Base-by-base conservation (phyloP, 352 stramenopile species). In the Phytophthora pluvialis region DNA sequence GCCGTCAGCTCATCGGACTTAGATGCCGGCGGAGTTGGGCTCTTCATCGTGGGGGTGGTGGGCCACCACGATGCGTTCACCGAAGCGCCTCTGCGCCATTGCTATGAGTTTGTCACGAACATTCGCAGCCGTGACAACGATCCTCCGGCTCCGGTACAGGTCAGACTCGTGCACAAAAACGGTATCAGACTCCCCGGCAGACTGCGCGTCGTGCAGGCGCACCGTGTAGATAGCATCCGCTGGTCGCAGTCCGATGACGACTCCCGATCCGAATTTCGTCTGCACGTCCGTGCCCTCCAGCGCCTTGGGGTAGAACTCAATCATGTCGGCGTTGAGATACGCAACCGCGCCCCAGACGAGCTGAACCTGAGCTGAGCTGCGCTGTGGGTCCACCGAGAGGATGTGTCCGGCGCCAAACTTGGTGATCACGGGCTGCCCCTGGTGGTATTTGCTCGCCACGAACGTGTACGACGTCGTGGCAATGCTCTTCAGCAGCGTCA, bases 141-240 rank as follows among this genome's bases (percentile, higher is more conserved):
- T 75, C 46, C 64, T 72, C 12, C 75, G 67, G 7, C 56, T 72
- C 18, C 81, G 80, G 44, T 78, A 57, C 43, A 94, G 53, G 57
- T 94, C 85, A 47, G 75, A 84, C 61, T 91, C 85, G 48, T 83
- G 85, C 12, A 92, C 85, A 60, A 86, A 94, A 21, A 94, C 85
- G 18, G 86, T 45, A 55, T 92, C 71, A 1, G 73, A 88, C 58
- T 89, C 72, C 1, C 79, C 79, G 6, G 46, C 51, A 25, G 70
- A 60, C 57, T 83, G 77, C 16, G 56, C 25, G 5, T 80, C 60
- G 54, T 83, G 70, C 36, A 94, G 68, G 28, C 79, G 82, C 52
- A 94, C 81, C n/a, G 78, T 88, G 66, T 94, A 94, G 52, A 94
- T 94, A 42, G 67, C 74, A 59, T 94, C 85, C 7, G 68, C 77